Percentiles rank a stretch among this genome's conserved stretches.
phyloP scores from a whole-genome alignment of 306 rosid species.

The Prunus davidiana region DNA sequence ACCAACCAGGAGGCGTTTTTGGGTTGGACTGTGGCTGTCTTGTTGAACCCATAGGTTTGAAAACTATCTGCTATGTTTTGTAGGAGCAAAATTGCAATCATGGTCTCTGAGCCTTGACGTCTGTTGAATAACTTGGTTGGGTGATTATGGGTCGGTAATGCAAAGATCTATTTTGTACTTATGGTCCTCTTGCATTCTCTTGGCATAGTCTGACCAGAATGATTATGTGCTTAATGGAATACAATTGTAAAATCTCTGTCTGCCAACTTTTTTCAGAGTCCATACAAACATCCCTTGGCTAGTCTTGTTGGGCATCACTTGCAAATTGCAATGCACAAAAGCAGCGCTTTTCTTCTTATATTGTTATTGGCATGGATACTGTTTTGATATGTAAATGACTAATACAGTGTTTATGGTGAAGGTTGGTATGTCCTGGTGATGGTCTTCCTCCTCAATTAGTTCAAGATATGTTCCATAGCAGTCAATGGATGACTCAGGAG shows the following conservation, averaged over 20 bases:
- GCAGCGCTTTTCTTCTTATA: background rate
- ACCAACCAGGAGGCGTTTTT: background rate
- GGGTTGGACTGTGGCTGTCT: background rate
- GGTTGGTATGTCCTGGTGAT: conserved; percentile 96
- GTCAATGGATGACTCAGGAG: conserved; percentile 78
- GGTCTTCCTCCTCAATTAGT: conserved; percentile 88
- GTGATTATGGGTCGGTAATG: background rate
- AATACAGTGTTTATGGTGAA: conserved; percentile 29
- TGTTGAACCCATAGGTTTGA: background rate
- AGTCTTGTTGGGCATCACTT: background rate
- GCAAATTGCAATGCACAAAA: background rate
- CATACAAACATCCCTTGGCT: background rate
- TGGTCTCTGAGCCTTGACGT: background rate
- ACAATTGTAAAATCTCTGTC: background rate
- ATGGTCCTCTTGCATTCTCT: background rate
- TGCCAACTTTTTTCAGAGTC: background rate
- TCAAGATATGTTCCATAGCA: conserved; percentile 92
- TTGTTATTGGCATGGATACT: background rate
- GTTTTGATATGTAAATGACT: background rate
- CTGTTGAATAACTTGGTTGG: background rate
- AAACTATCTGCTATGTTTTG: background rate
- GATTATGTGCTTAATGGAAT: background rate
- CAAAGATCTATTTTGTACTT: background rate
- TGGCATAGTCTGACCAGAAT: background rate
- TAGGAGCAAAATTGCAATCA: background rate